Evolutionary conservation across 768 basidiomycete genomes (phyloP), one percentile per base, ranked within the genome.

Genomic region (Russula brevipes): DNA sequence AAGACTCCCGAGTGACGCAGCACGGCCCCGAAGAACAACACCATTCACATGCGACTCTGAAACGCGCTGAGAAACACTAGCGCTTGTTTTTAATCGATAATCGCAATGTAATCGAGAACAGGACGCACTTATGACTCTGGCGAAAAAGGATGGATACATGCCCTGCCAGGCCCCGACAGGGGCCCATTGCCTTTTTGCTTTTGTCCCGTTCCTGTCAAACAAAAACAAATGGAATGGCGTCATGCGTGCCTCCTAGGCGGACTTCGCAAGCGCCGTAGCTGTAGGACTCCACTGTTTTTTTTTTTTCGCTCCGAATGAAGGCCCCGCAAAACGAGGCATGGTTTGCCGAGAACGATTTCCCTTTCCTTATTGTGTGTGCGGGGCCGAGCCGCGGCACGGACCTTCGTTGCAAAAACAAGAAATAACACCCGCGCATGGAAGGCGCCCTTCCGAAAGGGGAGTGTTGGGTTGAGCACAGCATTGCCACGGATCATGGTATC

Each of bases 381-480:
- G 17, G 1, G 10, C 55, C 35, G 33, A 19, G 56, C 56, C 56
- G 56, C 56, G 56, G 56, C 35, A 38, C 59, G 51, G 44, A 31
- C 17, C 35, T 6, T 46, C 17, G 4, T 24, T 14, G 16, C 10
- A 14, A 56, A 17, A 36, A 14, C 33, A 5, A 30, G 30, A 24
- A n/a, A 19, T 19, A 45, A 35, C 9, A 39, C 16, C 16, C 16
- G 19, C 17, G 33, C 8, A 8, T 39, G 9, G 47, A 11, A 45
- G 5, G 17, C 42, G 19, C 24, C 30, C 30, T 38, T 24, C 42
- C 14, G 2, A 36, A 52, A 38, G 53, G 42, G 51, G 16, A 35
- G 35, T 12, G 2, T 19, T 24, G 35, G 19, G 1, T 30, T 53
- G 33, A 5, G 36, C 52, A 38, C 35, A 30, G 59, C 59, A 45